Evolutionary conservation across 78 protist species (phyloP).

Genomic region (Anaeramoeba flamelloides): DNA sequence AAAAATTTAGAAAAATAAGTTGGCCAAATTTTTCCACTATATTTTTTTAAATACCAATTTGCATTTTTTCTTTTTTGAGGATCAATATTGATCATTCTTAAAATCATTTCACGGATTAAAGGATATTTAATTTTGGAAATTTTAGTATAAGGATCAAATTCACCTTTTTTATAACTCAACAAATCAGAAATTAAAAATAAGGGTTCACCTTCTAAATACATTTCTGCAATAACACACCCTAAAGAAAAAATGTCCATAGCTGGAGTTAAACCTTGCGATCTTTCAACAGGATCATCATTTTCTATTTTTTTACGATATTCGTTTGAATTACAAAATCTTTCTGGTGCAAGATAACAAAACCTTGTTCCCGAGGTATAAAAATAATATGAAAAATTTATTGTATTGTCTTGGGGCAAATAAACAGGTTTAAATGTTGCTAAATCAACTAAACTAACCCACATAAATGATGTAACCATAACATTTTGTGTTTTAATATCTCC

Average conservation of each 20-base stretch:
- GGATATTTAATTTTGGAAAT: not conserved
- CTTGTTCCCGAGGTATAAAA: conserved; percentile 52
- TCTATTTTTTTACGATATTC: not conserved
- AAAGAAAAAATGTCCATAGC: conserved; percentile 63
- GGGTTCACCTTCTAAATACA: not conserved
- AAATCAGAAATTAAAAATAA: not conserved
- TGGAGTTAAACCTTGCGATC: conserved; percentile 2
- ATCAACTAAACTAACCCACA: conserved; percentile 51
- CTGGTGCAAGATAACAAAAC: conserved; percentile 73
- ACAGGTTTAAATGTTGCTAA: conserved; percentile 20
- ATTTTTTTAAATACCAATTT: not conserved
- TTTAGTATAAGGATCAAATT: not conserved
- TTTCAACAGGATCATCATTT: not conserved
- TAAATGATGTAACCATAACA: conserved; percentile 48
- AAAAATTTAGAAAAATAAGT: not conserved
- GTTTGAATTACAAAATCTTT: conserved; percentile 33
- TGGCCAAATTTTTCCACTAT: not conserved
- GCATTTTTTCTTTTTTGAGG: not conserved
- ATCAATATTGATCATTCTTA: not conserved
- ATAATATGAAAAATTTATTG: conserved; percentile 64
- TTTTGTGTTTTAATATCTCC: conserved; percentile 53
- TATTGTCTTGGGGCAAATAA: conserved; percentile 38
- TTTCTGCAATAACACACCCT: conserved; percentile 20
- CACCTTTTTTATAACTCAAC: not conserved
- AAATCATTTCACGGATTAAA: not conserved